Percentiles rank a stretch among this genome's conserved stretches.
Conservation (phyloP, 176 grass and related monocot genomes). For the Carex kokanica region DNA sequence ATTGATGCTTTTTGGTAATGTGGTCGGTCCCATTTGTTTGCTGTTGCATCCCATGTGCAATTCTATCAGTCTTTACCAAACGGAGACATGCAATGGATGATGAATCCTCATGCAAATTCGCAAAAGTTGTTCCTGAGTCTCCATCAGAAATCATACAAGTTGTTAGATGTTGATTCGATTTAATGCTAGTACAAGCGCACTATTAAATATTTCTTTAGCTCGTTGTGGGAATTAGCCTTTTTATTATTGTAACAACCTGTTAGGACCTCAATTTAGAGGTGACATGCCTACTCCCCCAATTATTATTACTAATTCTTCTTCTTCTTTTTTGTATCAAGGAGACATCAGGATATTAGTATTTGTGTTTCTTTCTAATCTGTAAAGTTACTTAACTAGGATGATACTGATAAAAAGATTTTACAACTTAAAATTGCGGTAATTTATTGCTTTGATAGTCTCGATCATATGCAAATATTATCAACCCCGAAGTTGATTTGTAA, state of each 20-base stretch:
- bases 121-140: conserved; percentile 8
- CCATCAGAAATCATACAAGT: conserved; percentile 21
- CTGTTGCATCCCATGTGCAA: conserved; percentile 11
- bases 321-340: too few species aligned
- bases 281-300: not conserved
- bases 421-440: too few species aligned
- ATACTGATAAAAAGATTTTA: not conserved
- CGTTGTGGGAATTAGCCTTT: not conserved
- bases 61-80: conserved; percentile 1
- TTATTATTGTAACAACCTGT: conserved; percentile 4
- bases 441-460: too few species aligned
- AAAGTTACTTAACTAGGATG: not conserved
- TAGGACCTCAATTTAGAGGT: not conserved
- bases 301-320: not conserved
- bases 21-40: conserved; percentile 20
- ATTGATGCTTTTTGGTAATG: not conserved
- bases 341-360: not conserved
- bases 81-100: not conserved
- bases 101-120: not conserved
- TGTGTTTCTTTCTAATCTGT: not conserved
- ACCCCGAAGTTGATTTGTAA: not conserved
- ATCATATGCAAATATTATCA: not conserved
- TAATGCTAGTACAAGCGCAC: not conserved
- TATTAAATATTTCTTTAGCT: not conserved
- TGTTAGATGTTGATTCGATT: conserved; percentile 10